Evolutionary conservation across 208 protist species (phyloP), one percentile per base, ranked within the genome.

Genomic region (Acanthamoeba sp.): DNA sequence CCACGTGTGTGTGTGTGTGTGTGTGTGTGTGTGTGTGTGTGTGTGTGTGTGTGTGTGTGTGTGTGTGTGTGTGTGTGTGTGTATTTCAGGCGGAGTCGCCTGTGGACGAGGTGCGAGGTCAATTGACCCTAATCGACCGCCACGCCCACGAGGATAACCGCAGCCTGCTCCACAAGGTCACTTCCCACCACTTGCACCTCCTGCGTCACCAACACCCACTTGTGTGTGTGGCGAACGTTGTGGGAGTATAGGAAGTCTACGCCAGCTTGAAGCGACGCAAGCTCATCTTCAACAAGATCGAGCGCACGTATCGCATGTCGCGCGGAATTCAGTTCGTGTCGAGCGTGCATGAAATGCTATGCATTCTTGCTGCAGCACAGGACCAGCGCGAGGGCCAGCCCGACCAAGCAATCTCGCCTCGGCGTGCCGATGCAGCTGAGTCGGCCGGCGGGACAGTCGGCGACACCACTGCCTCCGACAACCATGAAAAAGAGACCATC

Each of bases 261-360:
- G 66, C 66, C 66, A 76, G 1, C 16, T 22, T 76, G 34, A 76
- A 76, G 66, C 66, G 66, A 7, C 29, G 66, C 34, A 76, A 76
- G 36, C n/a, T 76, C 16, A 36, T 76, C 66, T 27, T 9, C 66
- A 76, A 76, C 66, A 36, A 76, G 66, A 76, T 76, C 66, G n/a
- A 3, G 20, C 66, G 66, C 66, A 45, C 66, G 24, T 76, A 76
- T 18, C 66, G 66, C 34, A 7, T 76, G 66, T 76, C 66, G 3
- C 66, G 66, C 66, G 66, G 66, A 1, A 45, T 76, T 34, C n/a
- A 27, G 12, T 76, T 45, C 34, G 66, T 76, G 36, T 76, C 66
- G 66, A 36, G 34, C n/a, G 32, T 42, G 36, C 2, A 18, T 9
- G 66, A 76, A 34, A 42, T 76, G 34, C 16, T 76, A 1, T 34